Conservation (phyloP, 495 filamentous ascomycete species). For the Beverwykella pulmonaria region DNA sequence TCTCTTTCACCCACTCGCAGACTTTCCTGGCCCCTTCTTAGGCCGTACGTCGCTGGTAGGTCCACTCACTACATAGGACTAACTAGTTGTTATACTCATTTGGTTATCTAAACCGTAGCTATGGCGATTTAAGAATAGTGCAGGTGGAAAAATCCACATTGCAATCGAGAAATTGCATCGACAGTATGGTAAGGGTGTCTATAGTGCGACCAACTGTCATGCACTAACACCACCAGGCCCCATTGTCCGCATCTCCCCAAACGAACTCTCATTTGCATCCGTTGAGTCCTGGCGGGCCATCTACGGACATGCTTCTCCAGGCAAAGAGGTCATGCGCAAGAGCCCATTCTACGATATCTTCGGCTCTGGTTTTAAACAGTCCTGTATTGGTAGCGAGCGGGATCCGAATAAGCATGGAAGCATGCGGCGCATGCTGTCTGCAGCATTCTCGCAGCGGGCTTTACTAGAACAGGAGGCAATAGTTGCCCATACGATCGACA, state of each 20-base stretch:
- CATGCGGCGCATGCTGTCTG: neutral
- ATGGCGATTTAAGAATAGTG: too few species aligned
- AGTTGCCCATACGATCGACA: neutral
- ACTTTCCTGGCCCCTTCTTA: too few species aligned
- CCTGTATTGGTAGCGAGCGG: neutral
- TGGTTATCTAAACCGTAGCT: too few species aligned
- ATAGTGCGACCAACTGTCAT: too few species aligned
- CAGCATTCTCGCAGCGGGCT: neutral
- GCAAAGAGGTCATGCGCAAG: neutral
- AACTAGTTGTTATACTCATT: too few species aligned
- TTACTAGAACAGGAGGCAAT: neutral
- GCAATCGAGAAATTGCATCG: too few species aligned
- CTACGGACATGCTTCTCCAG: conserved; percentile 21
- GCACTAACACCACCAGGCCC: neutral
- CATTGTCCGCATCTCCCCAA: conserved; percentile 28
- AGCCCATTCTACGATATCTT: neutral
- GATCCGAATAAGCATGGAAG: neutral
- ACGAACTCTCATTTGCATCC: conserved; percentile 33
- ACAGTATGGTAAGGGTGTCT: too few species aligned
- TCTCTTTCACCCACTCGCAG: too few species aligned
- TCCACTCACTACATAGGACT: too few species aligned
- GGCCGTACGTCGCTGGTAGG: too few species aligned
- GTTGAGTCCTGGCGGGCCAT: conserved; percentile 23
- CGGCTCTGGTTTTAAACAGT: neutral
- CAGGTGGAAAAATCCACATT: too few species aligned